phyloP scores from a whole-genome alignment of 768 basidiomycete species.

The Lactarius tabidus region DNA sequence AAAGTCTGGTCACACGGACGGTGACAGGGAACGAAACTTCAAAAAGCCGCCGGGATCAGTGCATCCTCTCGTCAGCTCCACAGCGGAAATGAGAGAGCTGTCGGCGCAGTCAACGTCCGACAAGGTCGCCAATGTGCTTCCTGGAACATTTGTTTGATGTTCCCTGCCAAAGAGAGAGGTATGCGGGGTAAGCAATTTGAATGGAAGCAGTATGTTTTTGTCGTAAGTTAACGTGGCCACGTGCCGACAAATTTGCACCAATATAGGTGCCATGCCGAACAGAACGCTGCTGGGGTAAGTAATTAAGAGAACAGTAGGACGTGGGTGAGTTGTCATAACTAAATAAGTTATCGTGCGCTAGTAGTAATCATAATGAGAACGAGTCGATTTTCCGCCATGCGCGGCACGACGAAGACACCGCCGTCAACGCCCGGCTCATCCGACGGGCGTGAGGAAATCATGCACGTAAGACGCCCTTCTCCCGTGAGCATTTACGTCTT shows the following conservation, averaged over 20 bases:
- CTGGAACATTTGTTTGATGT: background rate
- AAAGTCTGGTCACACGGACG: conserved; percentile 4
- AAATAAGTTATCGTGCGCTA: conserved; percentile 23
- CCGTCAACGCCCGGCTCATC: conserved; percentile 15
- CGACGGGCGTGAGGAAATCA: conserved; percentile 20
- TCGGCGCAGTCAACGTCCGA: conserved; percentile 10
- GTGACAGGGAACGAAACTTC: conserved; percentile 9
- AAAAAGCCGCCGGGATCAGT: conserved; percentile 9
- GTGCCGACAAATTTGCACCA: conserved; percentile 9
- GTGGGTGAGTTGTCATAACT: conserved; percentile 16
- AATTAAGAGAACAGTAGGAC: conserved; percentile 7
- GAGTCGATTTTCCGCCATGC: conserved; percentile 26
- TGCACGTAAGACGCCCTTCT: conserved; percentile 23
- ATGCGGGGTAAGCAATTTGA: background rate
- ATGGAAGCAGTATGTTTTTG: conserved; percentile 6
- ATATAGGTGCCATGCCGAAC: background rate
- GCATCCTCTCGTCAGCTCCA: background rate
- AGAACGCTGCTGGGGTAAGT: background rate
- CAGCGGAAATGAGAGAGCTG: conserved; percentile 19
- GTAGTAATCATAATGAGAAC: conserved; percentile 11
- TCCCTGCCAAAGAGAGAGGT: conserved; percentile 4
- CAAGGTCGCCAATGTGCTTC: conserved; percentile 3
- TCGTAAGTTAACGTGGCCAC: conserved; percentile 5
- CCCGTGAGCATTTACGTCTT: conserved; percentile 24
- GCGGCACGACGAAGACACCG: conserved; percentile 18